Conservation (phyloP, 176 grass and related monocot species). For the Rhipidocladum racemiflorum region DNA sequence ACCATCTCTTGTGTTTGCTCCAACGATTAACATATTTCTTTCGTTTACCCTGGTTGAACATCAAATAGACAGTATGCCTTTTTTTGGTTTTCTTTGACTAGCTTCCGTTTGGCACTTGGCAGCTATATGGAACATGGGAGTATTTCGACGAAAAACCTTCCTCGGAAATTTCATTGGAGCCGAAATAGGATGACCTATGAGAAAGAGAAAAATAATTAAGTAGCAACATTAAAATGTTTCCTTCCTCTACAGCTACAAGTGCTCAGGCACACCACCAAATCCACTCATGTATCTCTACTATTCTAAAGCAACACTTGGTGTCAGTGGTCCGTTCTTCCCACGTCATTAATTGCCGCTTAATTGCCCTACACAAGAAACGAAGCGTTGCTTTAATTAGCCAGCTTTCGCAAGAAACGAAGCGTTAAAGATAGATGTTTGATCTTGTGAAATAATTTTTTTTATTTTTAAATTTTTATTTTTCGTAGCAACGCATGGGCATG, state of each 20-base stretch:
- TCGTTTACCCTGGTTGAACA: background rate
- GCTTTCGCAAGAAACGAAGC: too few relatives aligned
- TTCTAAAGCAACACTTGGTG: too few relatives aligned
- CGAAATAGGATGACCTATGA: background rate
- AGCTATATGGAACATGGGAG: background rate
- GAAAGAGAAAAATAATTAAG: too few relatives aligned
- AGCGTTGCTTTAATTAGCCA: too few relatives aligned
- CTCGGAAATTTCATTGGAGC: background rate
- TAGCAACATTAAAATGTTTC: background rate
- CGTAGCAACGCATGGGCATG: too few relatives aligned
- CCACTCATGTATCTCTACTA: background rate
- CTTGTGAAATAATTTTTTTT: too few relatives aligned
- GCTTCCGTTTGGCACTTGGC: background rate
- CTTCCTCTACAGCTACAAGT: background rate
- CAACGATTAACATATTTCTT: accelerated
- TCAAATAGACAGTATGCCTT: background rate
- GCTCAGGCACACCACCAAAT: background rate
- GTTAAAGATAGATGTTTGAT: too few relatives aligned
- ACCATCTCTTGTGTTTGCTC: background rate
- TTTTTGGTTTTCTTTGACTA: background rate
- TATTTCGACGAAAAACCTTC: background rate
- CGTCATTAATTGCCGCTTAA: too few relatives aligned
- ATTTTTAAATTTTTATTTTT: too few relatives aligned
- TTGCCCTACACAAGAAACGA: too few relatives aligned
- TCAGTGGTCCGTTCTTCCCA: too few relatives aligned